phyloP scores from a whole-genome alignment of 345 rosid genomes.

The Gossypium herbaceum region DNA sequence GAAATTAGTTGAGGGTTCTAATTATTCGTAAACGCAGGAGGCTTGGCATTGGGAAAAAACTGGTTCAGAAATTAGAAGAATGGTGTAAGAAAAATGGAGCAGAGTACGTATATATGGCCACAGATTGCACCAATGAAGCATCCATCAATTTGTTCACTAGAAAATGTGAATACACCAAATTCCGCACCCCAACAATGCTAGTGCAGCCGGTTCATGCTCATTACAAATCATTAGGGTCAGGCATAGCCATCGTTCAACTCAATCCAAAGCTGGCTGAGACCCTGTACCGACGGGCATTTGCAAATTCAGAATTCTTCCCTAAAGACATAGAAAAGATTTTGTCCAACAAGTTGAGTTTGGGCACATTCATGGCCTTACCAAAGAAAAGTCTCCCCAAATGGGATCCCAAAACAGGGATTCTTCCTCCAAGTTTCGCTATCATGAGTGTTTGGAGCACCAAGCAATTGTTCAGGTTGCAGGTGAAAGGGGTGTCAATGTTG shows the following conservation, averaged over 20 bases:
- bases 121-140: conserved; percentile 55
- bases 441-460: conserved; percentile 75
- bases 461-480: conserved; percentile 54
- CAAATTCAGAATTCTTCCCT: conserved; percentile 57
- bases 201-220: conserved; percentile 83
- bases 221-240: conserved; percentile 31
- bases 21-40: conserved; percentile 40
- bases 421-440: conserved; percentile 46
- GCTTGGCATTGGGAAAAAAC: conserved; percentile 53
- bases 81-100: conserved; percentile 68
- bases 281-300: conserved; percentile 39
- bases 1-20: background rate
- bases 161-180: conserved; percentile 48
- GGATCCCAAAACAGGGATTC: conserved; percentile 31
- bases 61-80: conserved; percentile 51
- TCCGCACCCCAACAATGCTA: conserved; percentile 50
- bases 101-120: conserved; percentile 68
- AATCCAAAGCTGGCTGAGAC: conserved; percentile 29
- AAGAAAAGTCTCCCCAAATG: conserved; percentile 24
- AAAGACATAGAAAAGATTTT: conserved; percentile 47
- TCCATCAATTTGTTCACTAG: conserved; percentile 65
- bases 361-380: conserved; percentile 67
- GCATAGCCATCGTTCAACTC: conserved; percentile 31
- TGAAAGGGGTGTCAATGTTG: conserved; percentile 53
- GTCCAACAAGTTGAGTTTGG: conserved; percentile 42